phyloP scores from a whole-genome alignment of 2,329 filamentous ascomycete species.

The Magnaporthales sp. region DNA sequence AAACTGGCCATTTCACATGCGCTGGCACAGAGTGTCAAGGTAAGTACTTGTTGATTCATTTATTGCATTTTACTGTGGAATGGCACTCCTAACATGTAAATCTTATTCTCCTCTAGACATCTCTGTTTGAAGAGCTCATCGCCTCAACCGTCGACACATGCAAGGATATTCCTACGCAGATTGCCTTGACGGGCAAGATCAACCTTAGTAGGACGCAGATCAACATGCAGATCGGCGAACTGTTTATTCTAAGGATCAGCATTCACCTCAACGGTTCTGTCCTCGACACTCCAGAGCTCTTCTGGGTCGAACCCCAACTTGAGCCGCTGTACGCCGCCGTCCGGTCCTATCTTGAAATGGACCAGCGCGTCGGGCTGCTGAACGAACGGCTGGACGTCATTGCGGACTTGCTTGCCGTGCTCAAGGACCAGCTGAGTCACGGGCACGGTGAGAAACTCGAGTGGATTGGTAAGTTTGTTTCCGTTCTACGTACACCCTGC shows the following conservation, averaged over 20 bases:
- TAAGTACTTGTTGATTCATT: slow-evolving; percentile 20
- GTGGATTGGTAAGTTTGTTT: slow-evolving; percentile 65
- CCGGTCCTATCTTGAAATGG: slow-evolving; percentile 93
- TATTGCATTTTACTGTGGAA: background rate
- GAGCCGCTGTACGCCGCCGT: slow-evolving; percentile 96
- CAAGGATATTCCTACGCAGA: slow-evolving; percentile 86
- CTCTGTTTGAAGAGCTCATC: slow-evolving; percentile 90
- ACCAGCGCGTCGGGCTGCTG: slow-evolving; percentile 81
- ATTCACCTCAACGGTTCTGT: slow-evolving; percentile 97
- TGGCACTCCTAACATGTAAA: slow-evolving; percentile 11
- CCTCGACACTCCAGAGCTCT: slow-evolving; percentile 91
- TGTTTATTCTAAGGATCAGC: slow-evolving; percentile 95
- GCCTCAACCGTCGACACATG: slow-evolving; percentile 89
- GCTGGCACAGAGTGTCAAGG: slow-evolving; percentile 90
- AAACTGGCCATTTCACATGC: slow-evolving; percentile 96
- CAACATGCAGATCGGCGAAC: slow-evolving; percentile 98
- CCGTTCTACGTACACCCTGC: background rate
- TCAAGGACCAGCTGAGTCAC: slow-evolving; percentile 93
- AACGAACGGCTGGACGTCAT: slow-evolving; percentile 90
- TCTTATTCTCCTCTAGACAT: slow-evolving; percentile 53
- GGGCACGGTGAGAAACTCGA: slow-evolving; percentile 84
- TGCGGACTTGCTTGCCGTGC: slow-evolving; percentile 80
- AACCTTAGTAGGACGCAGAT: slow-evolving; percentile 81
- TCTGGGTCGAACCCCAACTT: slow-evolving; percentile 96
- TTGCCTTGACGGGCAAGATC: slow-evolving; percentile 87